These are phyloP conservation scores for Garcia nutans DNA, from an alignment of 345 rosid genomes.

Conservation along the genomic window DNA sequence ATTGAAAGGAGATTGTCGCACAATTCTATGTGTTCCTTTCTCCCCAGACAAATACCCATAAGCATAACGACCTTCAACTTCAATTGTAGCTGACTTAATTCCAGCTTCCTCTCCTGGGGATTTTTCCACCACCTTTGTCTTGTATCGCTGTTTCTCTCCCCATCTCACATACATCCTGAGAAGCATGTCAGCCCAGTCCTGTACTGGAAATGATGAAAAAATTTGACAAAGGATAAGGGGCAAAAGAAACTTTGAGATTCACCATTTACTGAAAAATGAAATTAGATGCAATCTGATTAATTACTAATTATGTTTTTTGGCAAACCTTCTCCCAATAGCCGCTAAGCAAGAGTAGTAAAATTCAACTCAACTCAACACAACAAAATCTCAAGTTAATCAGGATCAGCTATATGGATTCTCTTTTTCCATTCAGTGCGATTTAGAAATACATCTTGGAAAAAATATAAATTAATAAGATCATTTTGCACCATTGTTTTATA, in stretches of 20 bases:
- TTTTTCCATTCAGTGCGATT: too few relatives aligned
- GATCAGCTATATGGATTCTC: too few relatives aligned
- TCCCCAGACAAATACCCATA: conserved; percentile 92
- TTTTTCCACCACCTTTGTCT: conserved; percentile 79
- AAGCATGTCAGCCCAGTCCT: conserved; percentile 99
- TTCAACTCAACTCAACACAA: too few relatives aligned
- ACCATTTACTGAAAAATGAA: neutral
- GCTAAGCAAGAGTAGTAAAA: too few relatives aligned
- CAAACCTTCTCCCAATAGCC: neutral
- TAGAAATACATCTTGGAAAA: too few relatives aligned
- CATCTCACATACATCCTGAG: conserved; percentile 94
- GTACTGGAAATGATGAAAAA: conserved; percentile 58
- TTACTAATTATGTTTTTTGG: neutral
- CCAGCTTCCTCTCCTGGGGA: conserved; percentile 97
- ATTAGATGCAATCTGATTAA: too few relatives aligned
- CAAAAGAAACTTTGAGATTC: neutral
- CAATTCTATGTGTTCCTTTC: conserved; percentile 94
- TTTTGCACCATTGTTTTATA: too few relatives aligned
- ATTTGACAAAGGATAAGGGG: conserved; percentile 25
- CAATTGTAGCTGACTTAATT: conserved; percentile 84
- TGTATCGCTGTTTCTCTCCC: conserved; percentile 94
- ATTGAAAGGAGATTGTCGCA: conserved; percentile 96
- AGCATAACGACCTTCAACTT: conserved; percentile 86
- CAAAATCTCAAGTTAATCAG: too few relatives aligned
- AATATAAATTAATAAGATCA: too few relatives aligned